A percentile compares a stretch with the other conserved stretches of the same genome.
Conservation (phyloP, 78 protist species). For the Neovahlkampfia damariscottae region DNA sequence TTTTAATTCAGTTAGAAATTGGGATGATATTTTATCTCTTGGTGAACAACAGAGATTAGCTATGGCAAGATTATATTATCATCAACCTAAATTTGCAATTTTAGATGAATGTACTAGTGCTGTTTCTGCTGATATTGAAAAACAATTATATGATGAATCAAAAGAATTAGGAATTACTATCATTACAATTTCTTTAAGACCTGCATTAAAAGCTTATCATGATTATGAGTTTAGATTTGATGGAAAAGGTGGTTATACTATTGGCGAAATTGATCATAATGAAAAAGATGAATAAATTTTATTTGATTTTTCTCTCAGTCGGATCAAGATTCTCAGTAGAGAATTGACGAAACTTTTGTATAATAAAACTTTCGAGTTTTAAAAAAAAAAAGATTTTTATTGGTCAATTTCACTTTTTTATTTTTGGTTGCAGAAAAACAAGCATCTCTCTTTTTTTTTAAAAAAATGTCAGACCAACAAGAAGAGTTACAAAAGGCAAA, state of each 20-base stretch:
- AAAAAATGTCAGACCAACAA: too few relatives aligned
- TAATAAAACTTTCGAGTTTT: too few relatives aligned
- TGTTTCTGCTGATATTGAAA: slow-evolving; percentile 33
- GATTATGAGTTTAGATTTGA: not conserved
- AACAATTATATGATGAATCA: slow-evolving; percentile 16
- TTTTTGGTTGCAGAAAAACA: too few relatives aligned
- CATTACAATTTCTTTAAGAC: slow-evolving; percentile 29
- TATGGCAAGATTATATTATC: slow-evolving; percentile 72
- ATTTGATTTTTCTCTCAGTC: too few relatives aligned
- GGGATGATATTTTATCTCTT: slow-evolving; percentile 19
- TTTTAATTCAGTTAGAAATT: not conserved
- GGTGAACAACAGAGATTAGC: slow-evolving; percentile 74
- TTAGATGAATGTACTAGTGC: slow-evolving; percentile 75
- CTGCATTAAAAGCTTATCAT: slow-evolving; percentile 22
- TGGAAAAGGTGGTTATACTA: not conserved
- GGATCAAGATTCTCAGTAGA: too few relatives aligned
- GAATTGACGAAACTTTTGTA: too few relatives aligned
- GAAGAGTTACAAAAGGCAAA: not conserved
- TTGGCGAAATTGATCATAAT: not conserved
- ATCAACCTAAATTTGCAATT: slow-evolving; percentile 71
- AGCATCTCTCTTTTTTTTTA: too few relatives aligned
- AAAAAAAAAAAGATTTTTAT: too few relatives aligned
- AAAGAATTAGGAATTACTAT: not conserved
- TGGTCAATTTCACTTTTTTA: too few relatives aligned
- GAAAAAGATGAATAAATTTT: too few relatives aligned